Conservation (phyloP, 2,329 filamentous ascomycete species). For the Trichoderma semiorbis region DNA sequence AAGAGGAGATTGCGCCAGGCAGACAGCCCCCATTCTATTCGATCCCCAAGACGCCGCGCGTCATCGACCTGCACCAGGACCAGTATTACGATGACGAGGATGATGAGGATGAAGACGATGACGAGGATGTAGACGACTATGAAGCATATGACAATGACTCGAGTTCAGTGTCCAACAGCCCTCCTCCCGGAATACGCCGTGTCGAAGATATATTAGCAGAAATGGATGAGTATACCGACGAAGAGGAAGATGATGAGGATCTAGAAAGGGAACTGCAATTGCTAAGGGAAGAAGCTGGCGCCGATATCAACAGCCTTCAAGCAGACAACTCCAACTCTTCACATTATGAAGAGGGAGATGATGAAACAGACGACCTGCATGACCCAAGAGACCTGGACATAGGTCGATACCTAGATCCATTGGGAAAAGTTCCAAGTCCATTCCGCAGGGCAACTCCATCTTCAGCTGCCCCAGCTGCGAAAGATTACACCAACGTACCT, state of each 20-base stretch:
- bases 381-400: conserved; percentile 24
- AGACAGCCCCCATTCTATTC: no score
- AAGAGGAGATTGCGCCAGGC: conserved; percentile 18
- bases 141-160: background rate
- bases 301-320: background rate
- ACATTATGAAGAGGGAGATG: conserved; percentile 22
- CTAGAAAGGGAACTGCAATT: background rate
- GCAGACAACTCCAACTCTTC: background rate
- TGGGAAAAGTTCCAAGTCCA: background rate
- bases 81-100: conserved; percentile 24
- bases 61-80: conserved; percentile 26
- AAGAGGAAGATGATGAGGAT: conserved; percentile 8
- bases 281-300: background rate
- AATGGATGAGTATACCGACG: background rate
- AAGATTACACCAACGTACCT: background rate
- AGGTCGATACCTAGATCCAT: background rate
- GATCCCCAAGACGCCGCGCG: background rate
- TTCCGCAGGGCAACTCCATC: background rate
- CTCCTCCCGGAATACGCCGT: background rate
- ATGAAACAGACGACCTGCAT: conserved; percentile 20
- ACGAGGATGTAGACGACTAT: conserved; percentile 16
- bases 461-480: background rate
- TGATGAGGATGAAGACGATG: conserved; percentile 20
- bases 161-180: background rate
- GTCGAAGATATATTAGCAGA: background rate